Conservation (phyloP, 768 basidiomycete species). For the Tremella yokohamensis region DNA sequence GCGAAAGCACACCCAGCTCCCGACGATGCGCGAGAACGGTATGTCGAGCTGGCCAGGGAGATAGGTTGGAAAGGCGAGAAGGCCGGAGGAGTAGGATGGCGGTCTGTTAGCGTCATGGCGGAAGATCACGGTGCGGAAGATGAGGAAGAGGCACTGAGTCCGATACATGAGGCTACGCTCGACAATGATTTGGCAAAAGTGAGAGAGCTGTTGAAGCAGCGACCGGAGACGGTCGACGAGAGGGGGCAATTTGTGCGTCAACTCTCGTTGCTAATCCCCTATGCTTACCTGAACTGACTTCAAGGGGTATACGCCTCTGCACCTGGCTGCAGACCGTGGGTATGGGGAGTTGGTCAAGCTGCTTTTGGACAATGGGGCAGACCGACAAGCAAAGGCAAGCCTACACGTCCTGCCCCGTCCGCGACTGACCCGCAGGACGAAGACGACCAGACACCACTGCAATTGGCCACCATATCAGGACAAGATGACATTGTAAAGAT, state of each 20-base stretch:
- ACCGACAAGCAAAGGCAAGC: conserved; percentile 62
- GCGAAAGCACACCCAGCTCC: not conserved
- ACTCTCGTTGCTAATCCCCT: too few species aligned
- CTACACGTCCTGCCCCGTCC: not conserved
- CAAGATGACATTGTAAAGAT: conserved; percentile 58
- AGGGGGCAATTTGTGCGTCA: conserved; percentile 69
- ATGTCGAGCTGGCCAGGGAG: conserved; percentile 35
- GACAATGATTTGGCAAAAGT: conserved; percentile 58
- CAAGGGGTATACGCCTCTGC: conserved; percentile 83
- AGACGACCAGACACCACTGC: conserved; percentile 62
- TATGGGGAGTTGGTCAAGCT: conserved; percentile 59
- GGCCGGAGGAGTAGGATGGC: conserved; percentile 8
- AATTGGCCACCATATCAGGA: conserved; percentile 62
- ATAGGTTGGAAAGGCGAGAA: conserved; percentile 36
- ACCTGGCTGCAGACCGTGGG: conserved; percentile 82
- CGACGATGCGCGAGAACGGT: conserved; percentile 29
- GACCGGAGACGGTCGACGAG: conserved; percentile 57
- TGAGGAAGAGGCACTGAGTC: conserved; percentile 7
- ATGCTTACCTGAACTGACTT: not conserved
- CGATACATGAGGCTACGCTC: conserved; percentile 64
- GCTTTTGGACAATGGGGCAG: conserved; percentile 65
- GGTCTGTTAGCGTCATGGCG: not conserved
- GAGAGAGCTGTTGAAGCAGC: conserved; percentile 53
- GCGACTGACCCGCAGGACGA: conserved; percentile 57
- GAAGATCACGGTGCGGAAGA: not conserved